Evolutionary conservation across 2,329 filamentous ascomycete genomes (phyloP).

Genomic region (Chlorencoelia australis): DNA sequence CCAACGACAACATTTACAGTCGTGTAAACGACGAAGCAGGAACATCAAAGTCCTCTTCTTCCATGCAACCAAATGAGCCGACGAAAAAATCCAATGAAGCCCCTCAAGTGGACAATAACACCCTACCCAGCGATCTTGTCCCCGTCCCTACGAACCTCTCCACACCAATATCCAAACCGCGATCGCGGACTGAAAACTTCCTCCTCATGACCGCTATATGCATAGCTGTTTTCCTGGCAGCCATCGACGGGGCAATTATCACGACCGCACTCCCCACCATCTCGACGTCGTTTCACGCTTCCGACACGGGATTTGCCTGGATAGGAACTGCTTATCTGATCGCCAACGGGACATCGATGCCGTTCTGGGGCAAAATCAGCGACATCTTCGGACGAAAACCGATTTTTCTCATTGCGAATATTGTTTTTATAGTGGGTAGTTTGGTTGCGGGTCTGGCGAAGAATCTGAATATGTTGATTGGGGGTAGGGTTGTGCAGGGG

Average conservation of each 20-base stretch:
- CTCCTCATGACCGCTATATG: slow-evolving; percentile 25
- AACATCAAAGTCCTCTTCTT: no score
- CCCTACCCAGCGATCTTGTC: no score
- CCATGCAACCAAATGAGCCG: no score
- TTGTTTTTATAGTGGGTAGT: slow-evolving; percentile 23
- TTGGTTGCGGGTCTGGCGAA: slow-evolving; percentile 46
- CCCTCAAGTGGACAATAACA: no score
- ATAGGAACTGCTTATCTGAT: slow-evolving; percentile 38
- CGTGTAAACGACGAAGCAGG: no score
- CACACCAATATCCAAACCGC: no score
- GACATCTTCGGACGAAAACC: slow-evolving; percentile 2
- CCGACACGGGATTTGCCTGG: slow-evolving; percentile 40
- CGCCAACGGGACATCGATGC: slow-evolving; percentile 42
- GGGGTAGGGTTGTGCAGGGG: slow-evolving; percentile 52
- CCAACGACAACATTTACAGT: no score
- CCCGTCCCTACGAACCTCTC: no score
- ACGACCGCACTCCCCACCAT: slow-evolving; percentile 31
- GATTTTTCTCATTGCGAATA: slow-evolving; percentile 2
- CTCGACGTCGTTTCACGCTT: slow-evolving; percentile 29
- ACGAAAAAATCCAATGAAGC: no score
- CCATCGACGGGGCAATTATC: slow-evolving; percentile 29
- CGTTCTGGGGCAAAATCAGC: slow-evolving; percentile 11
- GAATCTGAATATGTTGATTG: slow-evolving; percentile 52
- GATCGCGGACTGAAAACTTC: no score
- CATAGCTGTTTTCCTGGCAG: slow-evolving; percentile 18